Evolutionary conservation across 768 basidiomycete species (phyloP).

Genomic region (Cubamyces sp.): DNA sequence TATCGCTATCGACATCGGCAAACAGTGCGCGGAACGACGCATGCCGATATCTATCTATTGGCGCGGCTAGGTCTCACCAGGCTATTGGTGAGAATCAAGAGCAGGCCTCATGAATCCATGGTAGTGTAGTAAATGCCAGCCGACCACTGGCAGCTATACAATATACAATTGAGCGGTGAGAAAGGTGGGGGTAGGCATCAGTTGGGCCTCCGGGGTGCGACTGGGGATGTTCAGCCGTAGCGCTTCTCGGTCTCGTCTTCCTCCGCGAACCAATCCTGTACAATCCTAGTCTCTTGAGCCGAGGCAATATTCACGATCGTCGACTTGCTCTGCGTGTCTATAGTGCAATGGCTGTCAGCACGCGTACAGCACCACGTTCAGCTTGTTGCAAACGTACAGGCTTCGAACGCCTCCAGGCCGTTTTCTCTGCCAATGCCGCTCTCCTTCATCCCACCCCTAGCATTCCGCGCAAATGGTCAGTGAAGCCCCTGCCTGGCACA

Average conservation of each 20-base stretch:
- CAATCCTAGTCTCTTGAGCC: constrained; percentile 55
- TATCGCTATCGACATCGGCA: too few relatives aligned
- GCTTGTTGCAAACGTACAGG: constrained; percentile 54
- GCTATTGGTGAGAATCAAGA: too few relatives aligned
- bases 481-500: not conserved
- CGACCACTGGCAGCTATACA: too few relatives aligned
- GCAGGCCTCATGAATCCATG: not conserved
- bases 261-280: constrained; percentile 83
- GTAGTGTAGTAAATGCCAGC: not conserved
- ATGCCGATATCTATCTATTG: too few relatives aligned
- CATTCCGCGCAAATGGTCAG: not conserved
- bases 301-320: constrained; percentile 75
- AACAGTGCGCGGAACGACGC: too few relatives aligned
- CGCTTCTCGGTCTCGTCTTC: constrained; percentile 49
- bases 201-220: too few relatives aligned
- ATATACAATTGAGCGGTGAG: too few relatives aligned
- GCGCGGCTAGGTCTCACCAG: too few relatives aligned
- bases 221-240: constrained; percentile 55
- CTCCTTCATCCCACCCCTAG: constrained; percentile 88
- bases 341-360: constrained; percentile 4
- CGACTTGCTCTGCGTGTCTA: constrained; percentile 87
- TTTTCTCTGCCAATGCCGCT: constrained; percentile 90
- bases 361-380: not conserved
- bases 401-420: constrained; percentile 77
- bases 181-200: too few relatives aligned